Percentiles rank a stretch among this genome's conserved stretches.
phyloP scores from a whole-genome alignment of 441 rosid genomes.

The Gossypium aridum region DNA sequence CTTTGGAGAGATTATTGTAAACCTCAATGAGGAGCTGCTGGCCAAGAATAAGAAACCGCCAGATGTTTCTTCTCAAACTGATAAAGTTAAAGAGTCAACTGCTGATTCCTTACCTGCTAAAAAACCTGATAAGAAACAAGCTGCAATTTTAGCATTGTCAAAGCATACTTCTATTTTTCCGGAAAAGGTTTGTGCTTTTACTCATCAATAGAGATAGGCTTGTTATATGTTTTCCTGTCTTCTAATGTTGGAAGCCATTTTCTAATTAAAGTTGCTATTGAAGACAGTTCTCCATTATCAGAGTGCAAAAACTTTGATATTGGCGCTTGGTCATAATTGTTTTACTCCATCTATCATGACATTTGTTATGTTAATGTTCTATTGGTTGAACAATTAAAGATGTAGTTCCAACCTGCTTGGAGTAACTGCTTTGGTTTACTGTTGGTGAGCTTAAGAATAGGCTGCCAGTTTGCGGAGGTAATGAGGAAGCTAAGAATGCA shows the following conservation, averaged over 20 bases:
- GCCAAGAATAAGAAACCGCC: slow-evolving; percentile 51
- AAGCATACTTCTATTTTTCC: slow-evolving; percentile 69
- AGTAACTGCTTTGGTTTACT: slow-evolving; percentile 2
- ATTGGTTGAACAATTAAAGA: not conserved
- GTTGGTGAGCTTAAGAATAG: not conserved
- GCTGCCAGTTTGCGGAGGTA: not conserved
- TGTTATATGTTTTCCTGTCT: not conserved
- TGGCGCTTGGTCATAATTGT: slow-evolving; percentile 6
- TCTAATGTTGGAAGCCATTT: slow-evolving; percentile 3
- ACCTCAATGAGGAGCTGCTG: slow-evolving; percentile 71
- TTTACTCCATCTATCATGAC: not conserved
- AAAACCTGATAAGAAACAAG: slow-evolving; percentile 41
- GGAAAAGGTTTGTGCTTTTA: slow-evolving; percentile 61
- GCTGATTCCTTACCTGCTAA: slow-evolving; percentile 30
- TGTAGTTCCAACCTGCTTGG: not conserved
- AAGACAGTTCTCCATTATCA: not conserved
- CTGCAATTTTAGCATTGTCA: slow-evolving; percentile 40
- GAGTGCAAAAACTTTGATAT: slow-evolving; percentile 2
- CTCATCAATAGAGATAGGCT: not conserved
- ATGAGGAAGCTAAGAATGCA: slow-evolving; percentile 2
- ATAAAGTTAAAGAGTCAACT: slow-evolving; percentile 22
- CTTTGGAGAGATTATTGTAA: slow-evolving; percentile 64
- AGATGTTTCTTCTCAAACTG: slow-evolving; percentile 30
- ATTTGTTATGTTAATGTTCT: not conserved
- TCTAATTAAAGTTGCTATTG: not conserved